These are phyloP conservation scores for Diplotaxis tenuifolia DNA, from an alignment of 345 rosid genomes.

Conservation along the genomic window DNA sequence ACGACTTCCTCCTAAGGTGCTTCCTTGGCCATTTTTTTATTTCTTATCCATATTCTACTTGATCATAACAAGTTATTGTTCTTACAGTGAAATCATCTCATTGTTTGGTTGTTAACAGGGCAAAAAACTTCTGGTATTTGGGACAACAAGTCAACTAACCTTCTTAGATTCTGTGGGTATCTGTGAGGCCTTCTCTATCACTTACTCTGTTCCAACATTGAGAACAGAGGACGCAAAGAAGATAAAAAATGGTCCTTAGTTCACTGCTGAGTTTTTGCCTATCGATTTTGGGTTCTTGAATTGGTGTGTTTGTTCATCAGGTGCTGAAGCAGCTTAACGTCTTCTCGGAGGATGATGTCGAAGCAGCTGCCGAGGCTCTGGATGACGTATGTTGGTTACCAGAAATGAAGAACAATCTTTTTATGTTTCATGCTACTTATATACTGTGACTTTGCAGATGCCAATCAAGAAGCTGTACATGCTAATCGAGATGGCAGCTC, in stretches of 20 bases:
- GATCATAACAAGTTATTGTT: background rate
- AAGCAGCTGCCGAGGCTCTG: constrained; percentile 75
- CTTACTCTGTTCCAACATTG: constrained; percentile 73
- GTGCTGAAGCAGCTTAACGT: constrained; percentile 73
- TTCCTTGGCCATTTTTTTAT: constrained; percentile 1
- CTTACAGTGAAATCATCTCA: background rate
- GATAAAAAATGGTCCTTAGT: constrained; percentile 42
- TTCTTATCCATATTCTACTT: background rate
- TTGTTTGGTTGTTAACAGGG: constrained; percentile 50
- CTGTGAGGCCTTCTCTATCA: constrained; percentile 74
- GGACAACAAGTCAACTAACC: constrained; percentile 84
- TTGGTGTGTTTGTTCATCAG: constrained; percentile 24
- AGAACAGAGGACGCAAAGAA: constrained; percentile 74
- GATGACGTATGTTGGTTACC: constrained; percentile 59
- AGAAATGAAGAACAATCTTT: background rate
- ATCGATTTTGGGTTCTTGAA: background rate
- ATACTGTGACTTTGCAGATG: constrained; percentile 16
- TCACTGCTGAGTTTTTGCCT: background rate
- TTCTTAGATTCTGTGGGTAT: constrained; percentile 81
- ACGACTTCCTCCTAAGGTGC: constrained; percentile 94
- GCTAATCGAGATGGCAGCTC: constrained; percentile 95
- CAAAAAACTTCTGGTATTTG: constrained; percentile 82
- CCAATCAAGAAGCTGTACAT: constrained; percentile 81
- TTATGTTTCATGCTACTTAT: background rate
- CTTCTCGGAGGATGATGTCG: constrained; percentile 64